phyloP scores from a whole-genome alignment of 73 alveolate genomes.

The Paramecium sexaurelia region DNA sequence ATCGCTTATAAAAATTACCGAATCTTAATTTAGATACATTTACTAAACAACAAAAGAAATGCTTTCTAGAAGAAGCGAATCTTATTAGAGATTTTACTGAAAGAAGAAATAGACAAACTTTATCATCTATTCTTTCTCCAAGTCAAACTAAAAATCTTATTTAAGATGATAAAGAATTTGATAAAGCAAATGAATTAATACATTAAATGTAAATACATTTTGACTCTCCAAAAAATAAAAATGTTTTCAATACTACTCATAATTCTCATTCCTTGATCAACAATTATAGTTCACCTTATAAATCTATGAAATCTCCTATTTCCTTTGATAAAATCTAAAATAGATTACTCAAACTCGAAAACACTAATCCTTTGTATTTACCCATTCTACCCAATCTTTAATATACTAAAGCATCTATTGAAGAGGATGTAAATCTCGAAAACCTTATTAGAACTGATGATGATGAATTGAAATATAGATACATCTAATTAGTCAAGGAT shows the following conservation, averaged over 20 bases:
- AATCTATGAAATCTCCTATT: neutral
- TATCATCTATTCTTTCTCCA: neutral
- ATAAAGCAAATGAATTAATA: neutral
- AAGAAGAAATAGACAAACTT: neutral
- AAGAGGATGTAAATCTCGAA: slow-evolving; percentile 8
- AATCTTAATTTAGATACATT: neutral
- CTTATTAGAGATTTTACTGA: slow-evolving; percentile 1
- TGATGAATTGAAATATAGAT: slow-evolving; percentile 26
- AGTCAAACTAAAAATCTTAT: neutral
- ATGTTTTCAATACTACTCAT: neutral
- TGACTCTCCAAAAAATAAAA: neutral
- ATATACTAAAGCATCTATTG: neutral
- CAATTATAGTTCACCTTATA: neutral
- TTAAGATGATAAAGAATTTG: neutral
- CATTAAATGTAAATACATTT: neutral
- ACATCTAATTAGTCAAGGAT: slow-evolving; percentile 11
- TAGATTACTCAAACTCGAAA: neutral
- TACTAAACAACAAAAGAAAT: neutral
- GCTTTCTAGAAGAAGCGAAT: neutral
- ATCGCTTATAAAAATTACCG: neutral
- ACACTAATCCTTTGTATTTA: neutral
- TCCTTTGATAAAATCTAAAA: neutral
- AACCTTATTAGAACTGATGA: neutral
- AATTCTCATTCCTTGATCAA: neutral
- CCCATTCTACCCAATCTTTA: neutral